These are phyloP conservation scores for Annulohypoxylon nitens DNA, from an alignment of 495 filamentous ascomycete genomes.

Conservation along the genomic window DNA sequence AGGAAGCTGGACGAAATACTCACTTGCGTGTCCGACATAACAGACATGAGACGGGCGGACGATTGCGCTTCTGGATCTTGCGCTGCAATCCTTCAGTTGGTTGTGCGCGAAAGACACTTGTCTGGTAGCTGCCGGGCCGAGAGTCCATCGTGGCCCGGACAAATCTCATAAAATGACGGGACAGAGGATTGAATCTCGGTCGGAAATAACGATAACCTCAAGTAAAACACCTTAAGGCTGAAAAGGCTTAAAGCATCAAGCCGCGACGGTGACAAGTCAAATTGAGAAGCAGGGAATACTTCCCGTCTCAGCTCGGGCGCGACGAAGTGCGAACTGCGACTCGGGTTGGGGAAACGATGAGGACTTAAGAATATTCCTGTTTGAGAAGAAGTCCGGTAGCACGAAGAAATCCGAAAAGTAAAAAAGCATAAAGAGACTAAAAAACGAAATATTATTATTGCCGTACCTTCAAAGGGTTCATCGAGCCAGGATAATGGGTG, in stretches of 20 bases:
- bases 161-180: background rate
- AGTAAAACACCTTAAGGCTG: slow-evolving; percentile 17
- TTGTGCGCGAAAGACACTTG: slow-evolving; percentile 54
- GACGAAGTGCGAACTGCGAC: background rate
- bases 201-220: slow-evolving; percentile 21
- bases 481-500: slow-evolving; percentile 3
- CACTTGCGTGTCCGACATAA: slow-evolving; percentile 58
- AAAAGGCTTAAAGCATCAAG: slow-evolving; percentile 10
- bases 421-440: slow-evolving; percentile 9
- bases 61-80: slow-evolving; percentile 56
- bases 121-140: slow-evolving; percentile 50
- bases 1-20: slow-evolving; percentile 36
- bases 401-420: slow-evolving; percentile 22
- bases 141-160: slow-evolving; percentile 42
- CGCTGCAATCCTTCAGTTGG: slow-evolving; percentile 49
- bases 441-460: slow-evolving; percentile 4
- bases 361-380: slow-evolving; percentile 45
- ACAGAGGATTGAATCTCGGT: slow-evolving; percentile 3
- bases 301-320: slow-evolving; percentile 25
- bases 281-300: slow-evolving; percentile 30
- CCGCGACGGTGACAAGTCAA: slow-evolving; percentile 25
- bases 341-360: background rate
- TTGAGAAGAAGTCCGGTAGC: slow-evolving; percentile 45
- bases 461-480: slow-evolving; percentile 23
- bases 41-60: slow-evolving; percentile 57